Base-by-base conservation (phyloP, 2,329 filamentous ascomycete genomes). In the Aspergillaceae sp. region DNA sequence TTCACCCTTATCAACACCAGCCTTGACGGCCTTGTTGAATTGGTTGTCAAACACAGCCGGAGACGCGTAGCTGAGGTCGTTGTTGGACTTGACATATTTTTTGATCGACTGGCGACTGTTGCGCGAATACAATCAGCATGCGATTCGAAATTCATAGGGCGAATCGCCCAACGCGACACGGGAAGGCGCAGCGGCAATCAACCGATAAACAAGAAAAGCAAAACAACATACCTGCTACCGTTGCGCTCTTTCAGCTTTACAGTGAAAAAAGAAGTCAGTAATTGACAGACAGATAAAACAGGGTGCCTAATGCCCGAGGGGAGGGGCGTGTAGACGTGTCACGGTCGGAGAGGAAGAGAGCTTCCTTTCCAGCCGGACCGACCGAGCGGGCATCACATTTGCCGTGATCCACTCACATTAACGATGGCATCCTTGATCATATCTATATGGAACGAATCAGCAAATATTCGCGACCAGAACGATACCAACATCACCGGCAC, bases 21-120 rank as follows among this genome's bases (percentile, higher is more conserved):
- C 73, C 72, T 84, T 81, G 65, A 94, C 76, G 45, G 87, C 87
- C 70, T 84, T 85, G 82, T 92, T 92, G 80, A 94, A 88, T 61
- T 89, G 83, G 51, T 77, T 78, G 65, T 82, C 82, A 66, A 86
- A 86, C 47, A 74, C 73, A 46, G 70, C 67, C 51, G 78, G 75
- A 54, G 70, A 74, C 46, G 76, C 71, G 52, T 68, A 68, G 54
- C 70, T 72, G 58, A 83, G 72, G 61, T 78, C 78, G 74, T 86
- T 85, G 78, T 86, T 86, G 64, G 78, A 76, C 64, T 76, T 75
- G 56, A 87, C 80, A 66, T 86, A 86, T 68, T 86, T 86, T 77
- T 86, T 86, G 66, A 86, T 77, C 46, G 80, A 79, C 69, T 84
- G 80, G 63, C 83, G 83, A 65, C 80, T 84, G 65, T 61, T 43